Evolutionary conservation across 2,329 filamentous ascomycete genomes (phyloP), one percentile per base, ranked within the genome.

Genomic region (Sporothrix sp.): DNA sequence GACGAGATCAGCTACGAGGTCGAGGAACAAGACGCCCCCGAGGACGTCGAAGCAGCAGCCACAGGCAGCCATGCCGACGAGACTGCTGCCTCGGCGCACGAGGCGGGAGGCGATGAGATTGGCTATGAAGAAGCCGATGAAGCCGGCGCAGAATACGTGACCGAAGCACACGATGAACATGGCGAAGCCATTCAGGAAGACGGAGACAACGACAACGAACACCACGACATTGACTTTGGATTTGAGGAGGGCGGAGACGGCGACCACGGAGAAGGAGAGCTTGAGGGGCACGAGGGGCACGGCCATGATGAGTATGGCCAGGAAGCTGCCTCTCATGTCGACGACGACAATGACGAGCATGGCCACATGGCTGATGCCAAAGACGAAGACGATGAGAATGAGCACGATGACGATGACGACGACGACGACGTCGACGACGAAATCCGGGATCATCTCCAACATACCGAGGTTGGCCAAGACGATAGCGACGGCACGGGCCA

Each of bases 91-190:
- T 46, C 46, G n/a, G 49, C 62, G 20, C 48, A 58, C 37, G 48
- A 52, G 3, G 58, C 58, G 2, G 55, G 56, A 16, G 52, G 59
- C 11, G 65, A 68, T 35, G 68, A 71, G 44, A 66, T 66, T 23
- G 66, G 65, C 37, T 67, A 68, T 43, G 65, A 70, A 30, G 61
- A 66, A 18, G 58, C 55, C 33, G 58, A 56, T 9, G 50, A 54
- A 28, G 25, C 10, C 10, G 25, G n/a, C n/a, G 6, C 39, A 50
- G 13, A 23, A 42, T 27, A 40, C 38, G 18, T 35, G 18, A 1
- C 25, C 11, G 42, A 33, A 4, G 21, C 27, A 28, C 33, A 56
- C 23, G 53, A 54, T 20, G 48, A 54, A 21, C 20, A 48, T 32
- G 30, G 44, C 23, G 43, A 48, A 13, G 47, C 25, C 3, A 6